Evolutionary conservation across 164 flowering plant species (phyloP), one percentile per base, ranked within the genome.

Genomic region (Stephania japonica): DNA sequence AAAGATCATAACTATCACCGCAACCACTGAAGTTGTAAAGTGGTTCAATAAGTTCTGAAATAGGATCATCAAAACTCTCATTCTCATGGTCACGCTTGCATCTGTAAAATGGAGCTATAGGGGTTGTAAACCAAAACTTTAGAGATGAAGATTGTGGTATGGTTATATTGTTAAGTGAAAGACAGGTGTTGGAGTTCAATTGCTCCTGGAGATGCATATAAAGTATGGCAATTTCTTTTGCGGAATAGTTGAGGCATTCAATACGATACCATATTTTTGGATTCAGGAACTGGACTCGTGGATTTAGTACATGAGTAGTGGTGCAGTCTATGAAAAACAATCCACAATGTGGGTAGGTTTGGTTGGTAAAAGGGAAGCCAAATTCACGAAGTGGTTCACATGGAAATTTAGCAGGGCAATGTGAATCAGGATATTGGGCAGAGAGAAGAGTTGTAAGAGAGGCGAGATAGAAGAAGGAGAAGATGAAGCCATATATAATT

Each of bases 331-430:
- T 18, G 61, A 11, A 6, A 32, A 38, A n/a, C 62, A 73, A 65
- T 3, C 75, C 75, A 27, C 75, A 73, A 13, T 47, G n/a, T 14
- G 70, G 63, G 32, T 73, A 7, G 47, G 23, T 47, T 24, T 11
- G 25, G 61, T 44, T 47, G 44, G 75, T 65, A 64, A 73, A 73
- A 10, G 64, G 75, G 27, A 13, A 73, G 21, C 21, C 7, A 66
- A 66, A 11, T 6, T 49, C 11, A 7, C 7, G 27, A 68, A 42
- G 18, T 1, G 0, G 1, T 68, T 53, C 56, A 68, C 70, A 68
- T 11, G n/a, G n/a, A n/a, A n/a, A n/a, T n/a, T n/a, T n/a, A n/a
- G n/a, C n/a, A n/a, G n/a, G n/a, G n/a, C n/a, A n/a, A n/a, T n/a
- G n/a, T n/a, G n/a, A n/a, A n/a, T n/a, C n/a, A n/a, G 25, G 23